Evolutionary conservation across 2,329 filamentous ascomycete genomes (phyloP).

Genomic region (Didymella glomerata): DNA sequence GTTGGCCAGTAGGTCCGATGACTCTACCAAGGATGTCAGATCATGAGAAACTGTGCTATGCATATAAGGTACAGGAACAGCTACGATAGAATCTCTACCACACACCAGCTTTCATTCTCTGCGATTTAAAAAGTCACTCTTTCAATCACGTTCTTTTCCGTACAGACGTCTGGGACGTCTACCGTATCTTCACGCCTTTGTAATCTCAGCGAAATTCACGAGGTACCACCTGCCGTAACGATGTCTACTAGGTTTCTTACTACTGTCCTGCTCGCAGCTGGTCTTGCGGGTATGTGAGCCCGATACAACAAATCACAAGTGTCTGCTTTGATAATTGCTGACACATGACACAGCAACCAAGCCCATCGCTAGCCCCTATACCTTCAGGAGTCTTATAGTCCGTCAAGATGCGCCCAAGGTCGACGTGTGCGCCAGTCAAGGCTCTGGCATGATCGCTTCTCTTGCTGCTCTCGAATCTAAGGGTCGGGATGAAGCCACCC

Average conservation of each 20-base stretch:
- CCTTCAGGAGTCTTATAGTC: neutral
- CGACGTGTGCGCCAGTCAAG: neutral
- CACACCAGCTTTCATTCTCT: slow-evolving; percentile 4
- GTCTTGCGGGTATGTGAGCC: slow-evolving; percentile 10
- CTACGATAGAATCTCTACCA: neutral
- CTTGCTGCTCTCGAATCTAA: slow-evolving; percentile 5
- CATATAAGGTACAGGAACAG: slow-evolving; percentile 5
- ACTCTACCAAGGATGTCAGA: neutral
- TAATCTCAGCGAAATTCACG: neutral
- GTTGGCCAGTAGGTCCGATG: slow-evolving; percentile 2
- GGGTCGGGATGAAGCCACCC: slow-evolving; percentile 3
- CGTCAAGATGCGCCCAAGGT: neutral
- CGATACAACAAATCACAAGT: neutral
- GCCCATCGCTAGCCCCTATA: slow-evolving; percentile 1
- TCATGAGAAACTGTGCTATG: neutral
- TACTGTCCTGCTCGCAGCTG: slow-evolving; percentile 14
- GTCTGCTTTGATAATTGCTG: neutral
- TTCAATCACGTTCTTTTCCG: neutral
- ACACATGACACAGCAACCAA: slow-evolving; percentile 6
- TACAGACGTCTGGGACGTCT: slow-evolving; percentile 12
- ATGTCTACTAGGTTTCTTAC: slow-evolving; percentile 14
- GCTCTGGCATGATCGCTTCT: neutral
- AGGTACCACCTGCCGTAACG: too few species aligned
- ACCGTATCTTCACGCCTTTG: neutral
- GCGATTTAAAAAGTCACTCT: slow-evolving; percentile 5